Evolutionary conservation across 805 yeast species (phyloP).

Genomic region (Candida ascalaphidarum): DNA sequence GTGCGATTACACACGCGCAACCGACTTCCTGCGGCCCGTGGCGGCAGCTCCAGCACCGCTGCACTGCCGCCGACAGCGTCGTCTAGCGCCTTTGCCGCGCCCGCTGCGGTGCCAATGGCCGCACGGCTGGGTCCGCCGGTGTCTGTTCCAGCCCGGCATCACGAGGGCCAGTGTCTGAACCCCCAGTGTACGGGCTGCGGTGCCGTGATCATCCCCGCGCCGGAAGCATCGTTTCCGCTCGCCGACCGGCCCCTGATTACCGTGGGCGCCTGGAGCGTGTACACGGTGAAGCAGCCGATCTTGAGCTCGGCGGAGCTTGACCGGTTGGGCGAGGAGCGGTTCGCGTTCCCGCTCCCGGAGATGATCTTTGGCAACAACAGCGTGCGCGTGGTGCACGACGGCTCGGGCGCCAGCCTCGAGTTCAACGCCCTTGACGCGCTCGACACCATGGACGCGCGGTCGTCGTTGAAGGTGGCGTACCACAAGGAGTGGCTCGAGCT

Average conservation of each 20-base stretch:
- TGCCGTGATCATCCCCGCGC: conserved; percentile 69
- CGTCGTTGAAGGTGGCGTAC: conserved; percentile 59
- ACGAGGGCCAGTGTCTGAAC: conserved; percentile 26
- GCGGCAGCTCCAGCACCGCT: conserved; percentile 4
- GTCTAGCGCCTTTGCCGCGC: conserved; percentile 10
- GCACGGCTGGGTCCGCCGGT: too few relatives aligned
- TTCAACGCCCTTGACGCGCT: conserved; percentile 76
- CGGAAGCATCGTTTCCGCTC: conserved; percentile 55
- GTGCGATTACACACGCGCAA: conserved; percentile 40
- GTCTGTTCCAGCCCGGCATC: conserved; percentile 37
- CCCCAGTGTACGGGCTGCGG: conserved; percentile 61
- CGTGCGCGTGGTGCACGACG: conserved; percentile 41
- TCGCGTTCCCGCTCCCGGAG: conserved; percentile 85
- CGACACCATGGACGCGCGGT: conserved; percentile 25
- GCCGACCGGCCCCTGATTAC: conserved; percentile 63
- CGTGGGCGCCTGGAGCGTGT: conserved; percentile 68
- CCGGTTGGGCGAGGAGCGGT: conserved; percentile 43
- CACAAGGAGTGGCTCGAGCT: conserved; percentile 70
- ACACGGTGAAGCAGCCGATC: conserved; percentile 69
- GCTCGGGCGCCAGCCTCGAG: conserved; percentile 36
- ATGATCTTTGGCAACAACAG: conserved; percentile 91
- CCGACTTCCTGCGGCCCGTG: conserved; percentile 16
- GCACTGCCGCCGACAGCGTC: neutral
- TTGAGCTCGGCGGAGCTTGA: conserved; percentile 69
- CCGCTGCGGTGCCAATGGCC: conserved; percentile 11